Conservation (phyloP, 257 asterid genomes). For the Solanum tarapatanum region DNA sequence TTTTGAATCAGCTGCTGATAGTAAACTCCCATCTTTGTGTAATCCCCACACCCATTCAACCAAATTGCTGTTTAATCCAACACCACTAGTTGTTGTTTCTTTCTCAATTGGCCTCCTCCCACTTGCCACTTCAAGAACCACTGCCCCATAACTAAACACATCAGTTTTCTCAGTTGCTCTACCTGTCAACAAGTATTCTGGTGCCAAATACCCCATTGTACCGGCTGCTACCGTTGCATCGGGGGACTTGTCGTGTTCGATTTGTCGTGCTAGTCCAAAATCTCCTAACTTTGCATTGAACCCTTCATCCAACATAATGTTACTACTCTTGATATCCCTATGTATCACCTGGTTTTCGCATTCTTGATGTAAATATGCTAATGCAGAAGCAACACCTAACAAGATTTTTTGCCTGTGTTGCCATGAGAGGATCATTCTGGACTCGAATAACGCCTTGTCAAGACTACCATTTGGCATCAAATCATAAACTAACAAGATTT, state of each 20-base stretch:
- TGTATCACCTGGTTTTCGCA: slow-evolving; percentile 5
- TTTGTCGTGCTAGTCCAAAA: neutral
- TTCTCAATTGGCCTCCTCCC: slow-evolving; percentile 1
- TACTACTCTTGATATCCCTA: slow-evolving; percentile 1
- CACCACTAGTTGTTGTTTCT: neutral
- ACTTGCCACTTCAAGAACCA: slow-evolving; percentile 4
- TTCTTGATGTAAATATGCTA: slow-evolving; percentile 13
- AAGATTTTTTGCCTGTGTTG: neutral
- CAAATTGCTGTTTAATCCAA: neutral
- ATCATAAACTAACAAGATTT: slow-evolving; percentile 5
- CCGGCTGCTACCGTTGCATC: slow-evolving; percentile 3
- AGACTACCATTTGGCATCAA: slow-evolving; percentile 13
- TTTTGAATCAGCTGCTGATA: neutral
- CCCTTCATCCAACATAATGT: slow-evolving; percentile 6
- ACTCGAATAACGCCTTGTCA: neutral
- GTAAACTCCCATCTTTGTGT: neutral
- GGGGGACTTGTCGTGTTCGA: slow-evolving; percentile 1
- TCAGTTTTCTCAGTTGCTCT: neutral
- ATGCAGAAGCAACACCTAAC: slow-evolving; percentile 10
- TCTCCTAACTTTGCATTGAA: neutral
- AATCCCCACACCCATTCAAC: slow-evolving; percentile 2
- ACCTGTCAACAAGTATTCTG: neutral
- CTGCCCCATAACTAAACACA: neutral
- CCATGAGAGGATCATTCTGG: neutral
- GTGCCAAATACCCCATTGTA: slow-evolving; percentile 3